Evolutionary conservation across 345 rosid genomes (phyloP).

Genomic region (Ceriops tagal): DNA sequence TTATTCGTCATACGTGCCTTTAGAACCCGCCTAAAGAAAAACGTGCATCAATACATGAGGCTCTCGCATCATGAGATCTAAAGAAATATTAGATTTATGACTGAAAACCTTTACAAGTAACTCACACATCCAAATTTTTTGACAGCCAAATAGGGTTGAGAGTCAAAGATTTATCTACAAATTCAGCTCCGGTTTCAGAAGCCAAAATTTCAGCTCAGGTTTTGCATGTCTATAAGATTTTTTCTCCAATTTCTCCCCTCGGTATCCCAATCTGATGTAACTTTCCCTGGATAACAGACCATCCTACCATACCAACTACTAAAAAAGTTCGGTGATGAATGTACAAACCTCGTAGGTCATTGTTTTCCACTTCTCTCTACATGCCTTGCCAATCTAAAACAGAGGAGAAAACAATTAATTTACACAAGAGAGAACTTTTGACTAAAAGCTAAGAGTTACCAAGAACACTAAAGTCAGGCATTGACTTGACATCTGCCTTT

Average conservation of each 20-base stretch:
- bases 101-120: no score
- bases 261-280: not conserved
- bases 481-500: conserved; percentile 80
- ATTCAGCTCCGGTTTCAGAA: no score
- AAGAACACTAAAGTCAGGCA: conserved; percentile 69
- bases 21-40: no score
- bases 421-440: not conserved
- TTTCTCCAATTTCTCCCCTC: not conserved
- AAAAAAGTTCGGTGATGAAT: no score
- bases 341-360: conserved; percentile 74
- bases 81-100: no score
- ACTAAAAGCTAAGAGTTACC: not conserved
- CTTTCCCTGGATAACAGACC: not conserved
- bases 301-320: not conserved
- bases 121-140: no score
- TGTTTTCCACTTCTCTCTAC: conserved; percentile 94
- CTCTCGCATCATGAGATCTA: no score
- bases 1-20: conserved; percentile 35
- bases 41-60: no score
- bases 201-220: no score
- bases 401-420: conserved; percentile 14
- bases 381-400: conserved; percentile 83
- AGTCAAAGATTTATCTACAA: no score
- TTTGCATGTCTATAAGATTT: no score
- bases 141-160: no score